phyloP scores from a whole-genome alignment of 2,329 filamentous ascomycete genomes.

The Leptosphaerulina australis region DNA sequence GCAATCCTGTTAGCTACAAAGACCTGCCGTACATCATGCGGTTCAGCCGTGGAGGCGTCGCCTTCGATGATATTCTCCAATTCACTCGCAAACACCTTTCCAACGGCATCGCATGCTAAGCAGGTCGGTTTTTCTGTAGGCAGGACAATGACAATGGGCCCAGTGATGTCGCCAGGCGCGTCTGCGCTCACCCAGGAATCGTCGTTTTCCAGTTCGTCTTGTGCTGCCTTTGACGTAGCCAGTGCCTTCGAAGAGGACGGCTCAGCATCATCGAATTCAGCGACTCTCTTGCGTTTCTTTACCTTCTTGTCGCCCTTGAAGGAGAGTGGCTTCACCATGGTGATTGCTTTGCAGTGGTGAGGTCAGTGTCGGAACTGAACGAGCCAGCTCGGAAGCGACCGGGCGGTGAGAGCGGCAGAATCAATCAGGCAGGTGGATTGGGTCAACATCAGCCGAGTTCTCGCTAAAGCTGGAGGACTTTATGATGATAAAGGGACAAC shows the following conservation, averaged over 20 bases:
- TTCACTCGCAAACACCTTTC: conserved; percentile 80
- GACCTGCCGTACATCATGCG: conserved; percentile 93
- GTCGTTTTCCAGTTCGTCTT: conserved; percentile 68
- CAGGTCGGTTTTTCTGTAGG: conserved; percentile 75
- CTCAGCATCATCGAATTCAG: conserved; percentile 56
- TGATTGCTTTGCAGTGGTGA: conserved; percentile 17
- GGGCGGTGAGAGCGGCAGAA: conserved; percentile 31
- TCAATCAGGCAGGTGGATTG: conserved; percentile 40
- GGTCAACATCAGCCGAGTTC: conserved; percentile 19
- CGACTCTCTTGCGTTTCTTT: conserved; percentile 84
- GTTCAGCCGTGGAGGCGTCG: conserved; percentile 84
- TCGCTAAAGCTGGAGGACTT: neutral
- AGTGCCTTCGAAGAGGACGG: conserved; percentile 43
- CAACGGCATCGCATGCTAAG: conserved; percentile 83
- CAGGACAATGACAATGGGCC: conserved; percentile 82
- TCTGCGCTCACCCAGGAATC: conserved; percentile 94
- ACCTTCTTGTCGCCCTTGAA: conserved; percentile 98
- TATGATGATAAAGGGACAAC: conserved; percentile 24
- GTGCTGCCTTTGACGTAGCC: conserved; percentile 45
- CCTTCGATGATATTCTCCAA: conserved; percentile 89
- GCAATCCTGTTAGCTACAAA: conserved; percentile 87
- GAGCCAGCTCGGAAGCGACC: conserved; percentile 28
- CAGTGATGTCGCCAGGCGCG: conserved; percentile 72
- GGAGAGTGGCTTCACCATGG: conserved; percentile 84
- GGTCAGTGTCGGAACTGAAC: conserved; percentile 21